These are phyloP conservation scores for Gynochthodes officinalis DNA, from an alignment of 257 asterid genomes.

Conservation along the genomic window DNA sequence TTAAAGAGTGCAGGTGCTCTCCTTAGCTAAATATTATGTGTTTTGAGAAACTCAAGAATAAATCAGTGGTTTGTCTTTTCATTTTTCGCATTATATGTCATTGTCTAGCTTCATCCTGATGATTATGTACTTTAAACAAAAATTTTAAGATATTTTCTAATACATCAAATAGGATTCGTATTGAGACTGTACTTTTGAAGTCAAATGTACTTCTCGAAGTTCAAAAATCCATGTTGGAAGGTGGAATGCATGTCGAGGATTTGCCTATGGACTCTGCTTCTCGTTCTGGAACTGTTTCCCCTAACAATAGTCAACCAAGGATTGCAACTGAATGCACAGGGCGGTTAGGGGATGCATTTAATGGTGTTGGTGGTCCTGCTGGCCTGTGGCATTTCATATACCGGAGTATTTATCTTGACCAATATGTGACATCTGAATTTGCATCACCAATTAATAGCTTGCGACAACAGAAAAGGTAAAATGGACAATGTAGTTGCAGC, in stretches of 20 bases:
- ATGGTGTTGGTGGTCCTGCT: slow-evolving; percentile 83
- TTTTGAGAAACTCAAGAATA: background rate
- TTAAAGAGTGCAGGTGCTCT: slow-evolving; percentile 88
- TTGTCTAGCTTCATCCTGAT: background rate
- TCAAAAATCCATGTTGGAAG: slow-evolving; percentile 81
- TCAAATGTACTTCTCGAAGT: slow-evolving; percentile 88
- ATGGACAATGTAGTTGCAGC: slow-evolving; percentile 12
- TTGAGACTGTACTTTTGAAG: slow-evolving; percentile 72
- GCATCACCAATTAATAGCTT: slow-evolving; percentile 71
- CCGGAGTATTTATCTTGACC: slow-evolving; percentile 78
- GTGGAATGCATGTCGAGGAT: slow-evolving; percentile 86
- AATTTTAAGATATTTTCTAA: slow-evolving; percentile 3
- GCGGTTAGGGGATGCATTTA: slow-evolving; percentile 39
- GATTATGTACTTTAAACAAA: background rate
- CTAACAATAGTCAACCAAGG: slow-evolving; percentile 58
- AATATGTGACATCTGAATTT: slow-evolving; percentile 90
- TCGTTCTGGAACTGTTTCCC: slow-evolving; percentile 47
- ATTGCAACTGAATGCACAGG: slow-evolving; percentile 45
- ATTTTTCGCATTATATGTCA: background rate
- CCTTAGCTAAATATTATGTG: background rate
- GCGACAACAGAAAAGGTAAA: slow-evolving; percentile 83
- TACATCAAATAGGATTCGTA: slow-evolving; percentile 58
- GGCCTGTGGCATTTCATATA: slow-evolving; percentile 99
- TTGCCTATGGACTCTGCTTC: slow-evolving; percentile 56
- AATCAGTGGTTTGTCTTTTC: background rate